A percentile compares a stretch with the other conserved stretches of the same genome.
Evolutionary conservation across 2,329 filamentous ascomycete species (phyloP).

Genomic region (Penicillium sp.): DNA sequence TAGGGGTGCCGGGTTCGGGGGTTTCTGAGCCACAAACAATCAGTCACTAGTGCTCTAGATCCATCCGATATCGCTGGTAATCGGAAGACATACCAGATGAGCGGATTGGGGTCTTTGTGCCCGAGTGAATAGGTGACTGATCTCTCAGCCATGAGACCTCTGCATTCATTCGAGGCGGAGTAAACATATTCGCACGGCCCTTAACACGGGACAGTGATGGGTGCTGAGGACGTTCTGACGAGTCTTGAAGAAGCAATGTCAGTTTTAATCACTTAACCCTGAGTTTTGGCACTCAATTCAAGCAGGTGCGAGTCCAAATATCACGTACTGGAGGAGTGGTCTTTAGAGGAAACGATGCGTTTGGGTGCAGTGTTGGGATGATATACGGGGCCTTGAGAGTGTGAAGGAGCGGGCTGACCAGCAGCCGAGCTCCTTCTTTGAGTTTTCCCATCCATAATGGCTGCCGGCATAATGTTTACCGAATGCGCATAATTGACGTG

Average conservation of each 20-base stretch:
- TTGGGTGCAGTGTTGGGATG: slow-evolving; percentile 15
- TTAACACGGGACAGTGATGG: slow-evolving; percentile 28
- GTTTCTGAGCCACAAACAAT: slow-evolving; percentile 19
- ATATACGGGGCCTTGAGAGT: slow-evolving; percentile 21
- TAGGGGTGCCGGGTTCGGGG: slow-evolving; percentile 24
- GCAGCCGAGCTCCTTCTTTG: slow-evolving; percentile 21
- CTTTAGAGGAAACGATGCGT: slow-evolving; percentile 16
- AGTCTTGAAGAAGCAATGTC: slow-evolving; percentile 16
- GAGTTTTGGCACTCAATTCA: background rate
- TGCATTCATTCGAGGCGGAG: slow-evolving; percentile 19
- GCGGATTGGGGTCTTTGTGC: slow-evolving; percentile 19
- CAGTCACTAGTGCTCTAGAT: background rate
- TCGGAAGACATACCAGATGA: slow-evolving; percentile 17
- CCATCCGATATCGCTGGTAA: background rate
- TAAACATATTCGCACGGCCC: slow-evolving; percentile 26
- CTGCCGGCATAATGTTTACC: slow-evolving; percentile 13
- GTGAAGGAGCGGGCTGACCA: slow-evolving; percentile 19
- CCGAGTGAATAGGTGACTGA: slow-evolving; percentile 20
- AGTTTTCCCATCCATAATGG: slow-evolving; percentile 22
- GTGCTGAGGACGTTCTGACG: slow-evolving; percentile 21
- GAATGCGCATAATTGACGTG: slow-evolving; percentile 23
- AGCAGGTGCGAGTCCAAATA: background rate
- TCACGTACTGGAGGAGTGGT: slow-evolving; percentile 20
- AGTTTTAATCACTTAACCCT: slow-evolving; percentile 5
- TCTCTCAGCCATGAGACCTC: slow-evolving; percentile 28